Conservation (phyloP, 306 rosid species). For the Malus sieversii region DNA sequence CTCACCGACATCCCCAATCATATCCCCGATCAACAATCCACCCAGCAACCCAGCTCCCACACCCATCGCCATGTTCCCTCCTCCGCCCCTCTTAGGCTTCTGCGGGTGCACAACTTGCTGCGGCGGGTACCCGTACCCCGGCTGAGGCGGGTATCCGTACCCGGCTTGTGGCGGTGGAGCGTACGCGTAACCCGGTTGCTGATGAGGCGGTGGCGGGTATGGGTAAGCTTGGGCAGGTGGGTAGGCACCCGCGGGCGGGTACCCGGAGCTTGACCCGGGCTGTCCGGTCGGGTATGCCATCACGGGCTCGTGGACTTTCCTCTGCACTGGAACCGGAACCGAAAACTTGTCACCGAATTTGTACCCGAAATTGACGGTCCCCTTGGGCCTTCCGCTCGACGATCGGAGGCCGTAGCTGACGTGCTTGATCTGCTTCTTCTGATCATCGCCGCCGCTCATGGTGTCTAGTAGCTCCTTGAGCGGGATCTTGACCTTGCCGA, state of each 20-base stretch:
- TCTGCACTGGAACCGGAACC: conserved; percentile 6
- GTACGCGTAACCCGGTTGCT: conserved; percentile 25
- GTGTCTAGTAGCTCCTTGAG: conserved; percentile 29
- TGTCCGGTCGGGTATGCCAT: conserved; percentile 35
- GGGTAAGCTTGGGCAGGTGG: conserved; percentile 10
- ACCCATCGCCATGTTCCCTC: conserved; percentile 30
- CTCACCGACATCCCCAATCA: conserved; percentile 25
- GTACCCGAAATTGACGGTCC: conserved; percentile 29
- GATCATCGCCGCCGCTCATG: not conserved
- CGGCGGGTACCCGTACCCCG: conserved; percentile 19
- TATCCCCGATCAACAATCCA: conserved; percentile 44
- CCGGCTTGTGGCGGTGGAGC: conserved; percentile 24
- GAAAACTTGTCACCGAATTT: conserved; percentile 41
- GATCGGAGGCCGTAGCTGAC: conserved; percentile 22
- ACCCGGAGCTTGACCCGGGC: conserved; percentile 19
- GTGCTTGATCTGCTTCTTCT: conserved; percentile 6
- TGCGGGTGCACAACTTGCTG: conserved; percentile 7
- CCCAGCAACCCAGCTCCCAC: conserved; percentile 46
- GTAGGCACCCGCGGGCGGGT: not conserved
- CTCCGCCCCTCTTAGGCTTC: conserved; percentile 22
- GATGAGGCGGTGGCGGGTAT: conserved; percentile 22
- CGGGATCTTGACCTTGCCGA: conserved; percentile 34
- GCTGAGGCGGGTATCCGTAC: conserved; percentile 22
- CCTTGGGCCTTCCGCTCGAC: conserved; percentile 28
- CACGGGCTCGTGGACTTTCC: conserved; percentile 10